Conservation (phyloP, 306 rosid genomes). For the Purshia tridentata region DNA sequence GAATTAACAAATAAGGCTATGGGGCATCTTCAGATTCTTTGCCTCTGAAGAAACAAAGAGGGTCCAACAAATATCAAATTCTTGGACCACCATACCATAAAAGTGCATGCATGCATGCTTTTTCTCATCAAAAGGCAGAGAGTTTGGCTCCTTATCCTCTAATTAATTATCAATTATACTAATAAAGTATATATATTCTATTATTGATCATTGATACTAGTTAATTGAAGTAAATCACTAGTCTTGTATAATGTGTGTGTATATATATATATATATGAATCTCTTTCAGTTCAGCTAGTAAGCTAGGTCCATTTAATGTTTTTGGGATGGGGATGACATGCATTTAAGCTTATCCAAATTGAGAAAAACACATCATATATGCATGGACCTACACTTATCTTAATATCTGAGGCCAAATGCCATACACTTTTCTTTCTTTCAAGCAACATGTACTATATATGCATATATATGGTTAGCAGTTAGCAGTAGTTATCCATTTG, state of each 20-base stretch:
- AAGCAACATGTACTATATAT: not conserved
- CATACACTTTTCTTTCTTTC: slow-evolving; percentile 18
- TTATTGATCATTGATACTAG: not conserved
- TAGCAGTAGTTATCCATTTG: slow-evolving; percentile 3
- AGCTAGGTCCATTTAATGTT: not conserved
- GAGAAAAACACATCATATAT: not conserved
- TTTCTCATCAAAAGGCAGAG: slow-evolving; percentile 7
- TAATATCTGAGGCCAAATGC: not conserved
- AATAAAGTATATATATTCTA: no score
- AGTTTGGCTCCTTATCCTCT: not conserved
- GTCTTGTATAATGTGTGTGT: no score
- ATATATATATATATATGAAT: no score
- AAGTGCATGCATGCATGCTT: not conserved
- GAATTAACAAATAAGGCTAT: not conserved
- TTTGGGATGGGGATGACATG: slow-evolving; percentile 27
- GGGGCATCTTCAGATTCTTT: not conserved
- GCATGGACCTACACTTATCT: slow-evolving; percentile 8
- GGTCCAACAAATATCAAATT: slow-evolving; percentile 4
- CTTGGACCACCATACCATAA: slow-evolving; percentile 12
- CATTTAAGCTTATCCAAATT: slow-evolving; percentile 32
- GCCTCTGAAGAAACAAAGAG: not conserved
- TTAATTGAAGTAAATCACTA: slow-evolving; percentile 1
- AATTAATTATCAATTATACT: no score
- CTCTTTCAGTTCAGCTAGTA: not conserved
- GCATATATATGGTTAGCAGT: not conserved